A percentile compares a stretch with the other conserved stretches of the same genome.
phyloP scores from a whole-genome alignment of 169 alveolate species.

The Eimeria brunetti region DNA sequence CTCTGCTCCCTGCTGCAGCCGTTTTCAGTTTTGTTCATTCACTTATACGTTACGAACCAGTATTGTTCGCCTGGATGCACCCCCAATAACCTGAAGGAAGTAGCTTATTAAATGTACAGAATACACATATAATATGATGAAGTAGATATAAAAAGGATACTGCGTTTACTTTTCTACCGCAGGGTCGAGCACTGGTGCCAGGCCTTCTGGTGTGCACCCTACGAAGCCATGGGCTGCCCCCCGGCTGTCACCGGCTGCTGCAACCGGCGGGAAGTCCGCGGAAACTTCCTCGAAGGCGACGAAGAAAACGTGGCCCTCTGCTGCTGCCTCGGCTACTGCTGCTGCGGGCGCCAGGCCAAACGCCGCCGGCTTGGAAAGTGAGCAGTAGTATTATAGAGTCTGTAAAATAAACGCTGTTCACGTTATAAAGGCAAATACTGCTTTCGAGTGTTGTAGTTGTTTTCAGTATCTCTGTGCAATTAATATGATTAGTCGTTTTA shows the following conservation, averaged over 20 bases:
- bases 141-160: too few relatives aligned
- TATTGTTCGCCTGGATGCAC: neutral
- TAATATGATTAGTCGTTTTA: too few relatives aligned
- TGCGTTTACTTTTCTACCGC: neutral
- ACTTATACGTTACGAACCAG: neutral
- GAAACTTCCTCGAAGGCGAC: slow-evolving; percentile 41
- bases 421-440: neutral
- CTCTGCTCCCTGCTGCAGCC: neutral
- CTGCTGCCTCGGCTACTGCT: slow-evolving; percentile 55
- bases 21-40: too few relatives aligned
- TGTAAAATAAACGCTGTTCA: neutral
- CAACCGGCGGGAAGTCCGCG: slow-evolving; percentile 61
- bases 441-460: too few relatives aligned
- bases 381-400: neutral
- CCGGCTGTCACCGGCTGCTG: slow-evolving; percentile 64
- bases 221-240: slow-evolving; percentile 77
- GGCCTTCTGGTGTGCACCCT: slow-evolving; percentile 75
- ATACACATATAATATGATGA: too few relatives aligned
- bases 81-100: neutral
- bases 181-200: slow-evolving; percentile 81
- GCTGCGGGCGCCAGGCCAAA: slow-evolving; percentile 68
- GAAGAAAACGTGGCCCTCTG: slow-evolving; percentile 38
- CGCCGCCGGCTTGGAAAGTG: slow-evolving; percentile 11
- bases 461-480: too few relatives aligned
- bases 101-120: too few relatives aligned